A percentile compares a stretch with the other conserved stretches of the same genome.
These are phyloP conservation scores for Fusarium praegraminearum DNA, from an alignment of 2,329 filamentous ascomycete genomes.

Conservation along the genomic window DNA sequence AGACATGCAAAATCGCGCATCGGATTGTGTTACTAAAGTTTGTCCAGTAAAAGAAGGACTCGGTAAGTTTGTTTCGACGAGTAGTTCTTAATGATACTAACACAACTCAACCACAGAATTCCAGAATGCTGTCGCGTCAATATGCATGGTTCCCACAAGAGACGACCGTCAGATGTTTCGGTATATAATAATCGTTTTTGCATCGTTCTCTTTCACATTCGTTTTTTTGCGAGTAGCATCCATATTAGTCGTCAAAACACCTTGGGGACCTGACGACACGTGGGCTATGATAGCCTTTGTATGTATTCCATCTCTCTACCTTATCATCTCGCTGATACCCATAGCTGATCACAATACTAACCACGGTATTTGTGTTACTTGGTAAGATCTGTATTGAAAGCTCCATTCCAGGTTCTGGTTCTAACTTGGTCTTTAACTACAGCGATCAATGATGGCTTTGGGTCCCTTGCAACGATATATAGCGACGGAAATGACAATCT, in stretches of 20 bases:
- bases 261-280: background rate
- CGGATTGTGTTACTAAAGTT: background rate
- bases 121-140: background rate
- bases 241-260: background rate
- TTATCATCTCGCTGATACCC: accelerated
- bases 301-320: background rate
- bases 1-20: background rate
- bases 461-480: background rate
- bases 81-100: background rate
- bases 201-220: background rate
- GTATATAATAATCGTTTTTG: background rate
- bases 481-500: background rate
- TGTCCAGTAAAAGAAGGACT: background rate
- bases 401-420: background rate
- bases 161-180: background rate
- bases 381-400: background rate
- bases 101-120: background rate
- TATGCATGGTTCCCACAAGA: background rate
- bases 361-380: background rate
- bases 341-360: background rate
- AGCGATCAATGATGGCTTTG: background rate
- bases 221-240: accelerated
- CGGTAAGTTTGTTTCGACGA: background rate
- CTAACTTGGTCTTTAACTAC: background rate
- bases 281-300: background rate